phyloP scores from a whole-genome alignment of 208 protist genomes.

The Acanthamoeba sp. region DNA sequence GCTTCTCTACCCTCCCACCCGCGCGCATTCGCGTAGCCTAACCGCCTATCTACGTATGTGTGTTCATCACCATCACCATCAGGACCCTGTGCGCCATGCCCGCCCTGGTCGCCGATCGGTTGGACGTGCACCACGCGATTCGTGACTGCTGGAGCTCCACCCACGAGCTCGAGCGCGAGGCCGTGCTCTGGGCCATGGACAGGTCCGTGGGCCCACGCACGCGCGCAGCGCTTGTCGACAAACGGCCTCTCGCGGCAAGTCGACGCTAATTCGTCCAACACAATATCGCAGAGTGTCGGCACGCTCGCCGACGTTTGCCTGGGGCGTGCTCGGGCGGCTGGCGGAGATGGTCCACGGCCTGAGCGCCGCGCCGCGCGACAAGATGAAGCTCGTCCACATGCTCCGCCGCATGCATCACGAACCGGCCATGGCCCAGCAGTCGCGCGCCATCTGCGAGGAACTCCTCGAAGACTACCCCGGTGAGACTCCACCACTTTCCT shows the following conservation, averaged over 20 bases:
- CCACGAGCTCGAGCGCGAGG: constrained; percentile 61
- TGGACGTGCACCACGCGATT: constrained; percentile 57
- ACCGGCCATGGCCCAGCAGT: background rate
- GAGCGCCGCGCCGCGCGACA: background rate
- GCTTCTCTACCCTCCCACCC: too few relatives aligned
- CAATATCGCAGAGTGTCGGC: background rate
- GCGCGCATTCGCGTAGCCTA: too few relatives aligned
- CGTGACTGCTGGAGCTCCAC: constrained; percentile 50
- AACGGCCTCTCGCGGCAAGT: too few relatives aligned
- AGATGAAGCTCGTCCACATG: constrained; percentile 51
- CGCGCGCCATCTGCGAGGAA: constrained; percentile 4
- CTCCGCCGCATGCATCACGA: constrained; percentile 66
- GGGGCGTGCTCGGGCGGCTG: constrained; percentile 34
- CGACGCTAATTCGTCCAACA: too few relatives aligned
- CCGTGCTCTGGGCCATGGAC: constrained; percentile 62
- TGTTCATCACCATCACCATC: background rate
- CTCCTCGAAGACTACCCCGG: constrained; percentile 20
- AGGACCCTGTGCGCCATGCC: constrained; percentile 50
- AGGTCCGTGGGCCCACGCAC: background rate
- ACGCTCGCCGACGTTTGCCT: constrained; percentile 51
- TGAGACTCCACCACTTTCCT: too few relatives aligned
- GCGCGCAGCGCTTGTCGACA: background rate
- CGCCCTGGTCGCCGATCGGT: constrained; percentile 17
- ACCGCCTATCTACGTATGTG: too few relatives aligned
- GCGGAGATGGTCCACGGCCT: constrained; percentile 50